Conservation (phyloP, 2,329 filamentous ascomycete species). For the Hypoxylon sp. region DNA sequence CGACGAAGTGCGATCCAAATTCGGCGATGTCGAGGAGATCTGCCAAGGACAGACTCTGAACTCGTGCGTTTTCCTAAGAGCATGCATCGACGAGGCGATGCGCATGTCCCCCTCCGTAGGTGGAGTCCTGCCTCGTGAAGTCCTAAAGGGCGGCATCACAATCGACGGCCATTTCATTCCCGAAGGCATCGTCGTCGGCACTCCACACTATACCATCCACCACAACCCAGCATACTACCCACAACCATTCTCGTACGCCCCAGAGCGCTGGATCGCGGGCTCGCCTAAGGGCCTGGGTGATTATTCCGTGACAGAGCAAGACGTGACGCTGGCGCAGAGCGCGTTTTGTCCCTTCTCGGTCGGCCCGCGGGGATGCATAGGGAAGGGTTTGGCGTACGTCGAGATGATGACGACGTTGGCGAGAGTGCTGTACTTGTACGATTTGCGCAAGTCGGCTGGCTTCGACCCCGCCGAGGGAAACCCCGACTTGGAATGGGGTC, state of each 20-base stretch:
- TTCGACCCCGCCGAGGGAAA: constrained; percentile 63
- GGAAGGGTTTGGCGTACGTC: constrained; percentile 73
- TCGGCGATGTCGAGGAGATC: constrained; percentile 63
- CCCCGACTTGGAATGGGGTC: constrained; percentile 59
- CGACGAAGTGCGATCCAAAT: constrained; percentile 61
- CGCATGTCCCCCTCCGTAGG: constrained; percentile 69
- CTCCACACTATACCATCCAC: constrained; percentile 73
- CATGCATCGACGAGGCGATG: constrained; percentile 73
- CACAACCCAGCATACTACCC: constrained; percentile 71
- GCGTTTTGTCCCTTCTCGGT: constrained; percentile 81
- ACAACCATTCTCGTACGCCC: constrained; percentile 64
- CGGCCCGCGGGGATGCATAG: constrained; percentile 75
- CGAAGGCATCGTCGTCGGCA: constrained; percentile 68
- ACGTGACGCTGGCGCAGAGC: constrained; percentile 64
- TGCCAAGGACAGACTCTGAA: constrained; percentile 59
- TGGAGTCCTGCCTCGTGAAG: constrained; percentile 67
- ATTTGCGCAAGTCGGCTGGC: constrained; percentile 62
- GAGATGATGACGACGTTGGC: constrained; percentile 73
- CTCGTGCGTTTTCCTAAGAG: constrained; percentile 66
- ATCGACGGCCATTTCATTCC: constrained; percentile 64
- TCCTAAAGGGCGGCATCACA: constrained; percentile 62
- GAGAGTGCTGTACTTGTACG: constrained; percentile 67
- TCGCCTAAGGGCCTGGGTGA: constrained; percentile 49
- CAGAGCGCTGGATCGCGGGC: constrained; percentile 71
- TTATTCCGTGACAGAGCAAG: constrained; percentile 56